phyloP scores from a whole-genome alignment of 2,329 filamentous ascomycete genomes.

The Claviceps africana region DNA sequence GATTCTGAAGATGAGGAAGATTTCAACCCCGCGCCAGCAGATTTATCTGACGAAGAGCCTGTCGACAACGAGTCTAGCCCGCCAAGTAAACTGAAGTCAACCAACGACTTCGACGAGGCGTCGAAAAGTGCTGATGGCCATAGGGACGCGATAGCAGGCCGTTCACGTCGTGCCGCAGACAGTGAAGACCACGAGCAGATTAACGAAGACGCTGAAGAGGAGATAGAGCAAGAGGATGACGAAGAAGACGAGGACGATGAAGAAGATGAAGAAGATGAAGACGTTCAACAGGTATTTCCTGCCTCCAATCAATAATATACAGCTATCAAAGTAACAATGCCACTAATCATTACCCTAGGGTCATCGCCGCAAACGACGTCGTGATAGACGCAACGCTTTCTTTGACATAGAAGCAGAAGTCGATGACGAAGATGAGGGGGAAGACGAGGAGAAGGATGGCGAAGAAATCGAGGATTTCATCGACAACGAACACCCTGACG shows the following conservation, averaged over 20 bases:
- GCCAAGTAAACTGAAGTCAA: slow-evolving; percentile 19
- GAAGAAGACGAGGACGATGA: slow-evolving; percentile 38
- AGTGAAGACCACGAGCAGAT: slow-evolving; percentile 20
- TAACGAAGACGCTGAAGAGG: slow-evolving; percentile 20
- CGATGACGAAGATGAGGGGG: slow-evolving; percentile 80
- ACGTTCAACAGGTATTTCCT: slow-evolving; percentile 46
- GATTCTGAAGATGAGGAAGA: slow-evolving; percentile 69
- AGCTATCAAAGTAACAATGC: neutral
- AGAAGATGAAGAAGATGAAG: slow-evolving; percentile 52
- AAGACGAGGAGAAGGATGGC: slow-evolving; percentile 80
- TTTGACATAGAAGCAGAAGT: slow-evolving; percentile 98
- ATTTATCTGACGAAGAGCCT: slow-evolving; percentile 49
- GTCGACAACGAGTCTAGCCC: slow-evolving; percentile 26
- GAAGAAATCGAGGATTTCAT: slow-evolving; percentile 74
- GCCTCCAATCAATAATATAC: neutral
- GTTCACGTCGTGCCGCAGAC: neutral
- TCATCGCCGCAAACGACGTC: slow-evolving; percentile 69
- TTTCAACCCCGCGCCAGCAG: slow-evolving; percentile 71
- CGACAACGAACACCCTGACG: slow-evolving; percentile 81
- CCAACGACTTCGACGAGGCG: slow-evolving; percentile 9
- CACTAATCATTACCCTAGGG: slow-evolving; percentile 23
- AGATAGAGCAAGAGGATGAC: slow-evolving; percentile 28
- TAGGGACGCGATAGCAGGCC: slow-evolving; percentile 24
- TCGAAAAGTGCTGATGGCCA: slow-evolving; percentile 26
- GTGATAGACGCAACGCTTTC: slow-evolving; percentile 67